Evolutionary conservation across 2,329 filamentous ascomycete species (phyloP).

Genomic region (Penicillium freii): DNA sequence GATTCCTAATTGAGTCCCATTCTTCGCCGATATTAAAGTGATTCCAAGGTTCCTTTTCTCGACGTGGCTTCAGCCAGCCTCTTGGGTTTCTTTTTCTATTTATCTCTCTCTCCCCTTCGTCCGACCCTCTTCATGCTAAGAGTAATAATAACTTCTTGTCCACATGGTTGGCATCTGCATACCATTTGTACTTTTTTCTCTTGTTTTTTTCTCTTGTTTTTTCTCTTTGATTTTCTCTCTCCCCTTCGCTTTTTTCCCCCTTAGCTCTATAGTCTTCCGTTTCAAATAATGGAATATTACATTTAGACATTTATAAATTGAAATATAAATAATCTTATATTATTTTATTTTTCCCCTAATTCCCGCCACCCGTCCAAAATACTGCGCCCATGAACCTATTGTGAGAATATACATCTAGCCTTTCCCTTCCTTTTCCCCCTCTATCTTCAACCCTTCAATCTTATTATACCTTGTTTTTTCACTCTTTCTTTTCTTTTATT

Average conservation of each 20-base stretch:
- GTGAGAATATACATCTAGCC: not conserved
- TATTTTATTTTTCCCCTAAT: not conserved
- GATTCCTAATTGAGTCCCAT: conserved; percentile 7
- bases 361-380: not conserved
- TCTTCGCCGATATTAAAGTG: conserved; percentile 12
- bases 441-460: not conserved
- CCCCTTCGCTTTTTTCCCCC: conserved; percentile 9
- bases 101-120: not conserved
- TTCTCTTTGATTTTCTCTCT: conserved; percentile 4
- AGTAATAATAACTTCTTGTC: conserved; percentile 21
- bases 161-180: conserved; percentile 38
- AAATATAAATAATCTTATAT: no score
- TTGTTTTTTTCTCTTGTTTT: conserved; percentile 2
- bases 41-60: not conserved
- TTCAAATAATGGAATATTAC: not conserved
- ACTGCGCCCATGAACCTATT: conserved; percentile 18
- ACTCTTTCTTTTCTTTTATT: not conserved
- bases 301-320: no score
- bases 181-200: conserved; percentile 14
- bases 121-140: not conserved
- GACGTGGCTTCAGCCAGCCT: conserved; percentile 12
- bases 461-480: not conserved
- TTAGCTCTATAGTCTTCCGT: not conserved
- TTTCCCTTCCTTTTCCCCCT: not conserved
- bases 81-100: not conserved